These are phyloP conservation scores for Gnomoniopsis smithogilvyi DNA, from an alignment of 2,329 filamentous ascomycete genomes.

Conservation along the genomic window DNA sequence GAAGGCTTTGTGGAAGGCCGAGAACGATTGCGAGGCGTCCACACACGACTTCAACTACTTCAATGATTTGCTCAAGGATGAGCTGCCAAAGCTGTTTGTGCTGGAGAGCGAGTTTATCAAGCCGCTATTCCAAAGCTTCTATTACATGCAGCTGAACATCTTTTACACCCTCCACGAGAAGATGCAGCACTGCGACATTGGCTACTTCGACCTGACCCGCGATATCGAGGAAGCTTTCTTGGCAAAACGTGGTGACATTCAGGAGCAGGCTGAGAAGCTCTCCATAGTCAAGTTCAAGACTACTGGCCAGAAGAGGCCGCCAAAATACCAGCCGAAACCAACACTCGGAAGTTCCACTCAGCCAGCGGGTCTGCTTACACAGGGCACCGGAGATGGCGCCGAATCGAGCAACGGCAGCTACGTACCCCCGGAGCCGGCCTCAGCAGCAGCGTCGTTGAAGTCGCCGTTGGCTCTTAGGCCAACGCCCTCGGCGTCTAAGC, in stretches of 20 bases:
- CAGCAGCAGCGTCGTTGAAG: conserved; percentile 1
- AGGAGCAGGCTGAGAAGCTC: conserved; percentile 79
- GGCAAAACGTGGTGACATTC: conserved; percentile 82
- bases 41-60: conserved; percentile 98
- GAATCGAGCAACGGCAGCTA: conserved; percentile 2
- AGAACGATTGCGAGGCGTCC: conserved; percentile 84
- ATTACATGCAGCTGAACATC: conserved; percentile 99
- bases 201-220: conserved; percentile 89
- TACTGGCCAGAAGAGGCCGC: conserved; percentile 64
- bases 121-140: conserved; percentile 97
- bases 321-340: conserved; percentile 58
- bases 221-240: conserved; percentile 91
- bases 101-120: conserved; percentile 94
- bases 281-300: conserved; percentile 90
- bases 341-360: conserved; percentile 44
- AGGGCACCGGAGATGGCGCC: conserved; percentile 35
- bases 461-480: conserved; percentile 18
- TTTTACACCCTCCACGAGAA: conserved; percentile 98
- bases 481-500: conserved; percentile 13
- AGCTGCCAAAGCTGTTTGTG: conserved; percentile 85
- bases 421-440: conserved; percentile 1
- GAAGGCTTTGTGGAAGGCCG: conserved; percentile 93
- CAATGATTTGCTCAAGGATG: conserved; percentile 94
- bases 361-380: conserved; percentile 48
- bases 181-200: conserved; percentile 97